Evolutionary conservation across 2,329 filamentous ascomycete species (phyloP), one percentile per base, ranked within the genome.

Genomic region (Fusarium secorum): DNA sequence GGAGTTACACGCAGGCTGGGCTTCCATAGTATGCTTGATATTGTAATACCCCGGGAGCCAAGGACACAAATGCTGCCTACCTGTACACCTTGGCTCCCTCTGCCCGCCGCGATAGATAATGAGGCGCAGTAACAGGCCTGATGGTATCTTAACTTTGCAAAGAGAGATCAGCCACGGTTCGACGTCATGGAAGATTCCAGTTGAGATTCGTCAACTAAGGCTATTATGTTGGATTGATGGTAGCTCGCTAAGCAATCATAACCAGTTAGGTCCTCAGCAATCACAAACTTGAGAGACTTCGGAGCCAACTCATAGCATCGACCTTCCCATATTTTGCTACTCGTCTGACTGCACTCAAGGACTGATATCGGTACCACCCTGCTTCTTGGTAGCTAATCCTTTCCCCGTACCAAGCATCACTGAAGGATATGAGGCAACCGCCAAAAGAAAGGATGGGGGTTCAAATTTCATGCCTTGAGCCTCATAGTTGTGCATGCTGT

Each of bases 1-100:
- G 13, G 11, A 30, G 60, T 53, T 22, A 62, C 60, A 64, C 60
- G 5, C 8, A 28, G 14, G 22, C 15, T 56, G n/a, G 7, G 11
- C 1, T 44, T 26, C 17, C 18, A 48, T n/a, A 32, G 28, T 24
- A 30, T 24, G 38, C n/a, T 46, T 46, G 28, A 46, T 46, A 46
- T 22, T 56, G 53, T 35, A 28, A 26, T 35, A 56, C 53, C n/a
- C 22, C 53, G 30, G 53, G 30, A 28, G 32, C 4, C 36, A 44
- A 55, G 42, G 30, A 32, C 39, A 35, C 30, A 30, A 33, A 18
- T 7, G 30, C 11, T 48, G 53, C 39, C 39, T 46, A 18, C 5
- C 9, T 9, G 39, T 55, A 26, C 39, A 24, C 30, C 18, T 22
- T 33, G 39, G 22, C n/a, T 46, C 28, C 28, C 30, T 48, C 28